Conservation (phyloP, 768 basidiomycete species). For the Psilocybe cyanescens region DNA sequence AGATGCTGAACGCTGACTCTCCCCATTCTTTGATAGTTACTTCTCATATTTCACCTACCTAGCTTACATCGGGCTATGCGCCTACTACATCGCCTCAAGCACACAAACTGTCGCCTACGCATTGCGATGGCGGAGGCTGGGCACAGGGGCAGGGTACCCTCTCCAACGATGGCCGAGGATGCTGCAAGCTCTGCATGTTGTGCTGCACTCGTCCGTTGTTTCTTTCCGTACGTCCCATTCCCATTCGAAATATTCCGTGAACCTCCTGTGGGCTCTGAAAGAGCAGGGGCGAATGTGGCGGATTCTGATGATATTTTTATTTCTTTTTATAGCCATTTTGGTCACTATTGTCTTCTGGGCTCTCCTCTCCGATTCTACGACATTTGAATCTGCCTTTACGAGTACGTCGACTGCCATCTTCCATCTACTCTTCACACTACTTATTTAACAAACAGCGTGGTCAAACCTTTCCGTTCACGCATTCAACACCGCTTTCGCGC, state of each 20-base stretch:
- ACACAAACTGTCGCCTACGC: conserved; percentile 55
- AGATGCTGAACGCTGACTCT: background rate
- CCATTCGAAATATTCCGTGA: background rate
- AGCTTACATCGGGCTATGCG: conserved; percentile 60
- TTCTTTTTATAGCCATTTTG: conserved; percentile 51
- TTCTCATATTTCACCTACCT: conserved; percentile 70
- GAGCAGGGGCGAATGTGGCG: too few species aligned
- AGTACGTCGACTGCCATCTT: conserved; percentile 33
- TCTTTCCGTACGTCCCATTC: conserved; percentile 37
- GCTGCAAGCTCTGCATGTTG: conserved; percentile 59
- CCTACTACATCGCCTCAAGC: conserved; percentile 65
- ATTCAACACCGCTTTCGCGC: conserved; percentile 57
- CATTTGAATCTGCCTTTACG: conserved; percentile 41
- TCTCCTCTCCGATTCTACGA: conserved; percentile 45
- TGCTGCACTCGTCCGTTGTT: conserved; percentile 52
- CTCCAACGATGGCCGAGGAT: conserved; percentile 61
- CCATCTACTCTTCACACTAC: background rate
- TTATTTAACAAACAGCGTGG: conserved; percentile 46
- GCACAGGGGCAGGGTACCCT: conserved; percentile 44
- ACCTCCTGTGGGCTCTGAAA: too few species aligned
- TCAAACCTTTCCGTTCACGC: conserved; percentile 62
- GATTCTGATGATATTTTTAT: background rate
- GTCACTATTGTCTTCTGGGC: conserved; percentile 70
- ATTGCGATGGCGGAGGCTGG: conserved; percentile 19
- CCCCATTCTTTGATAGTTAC: conserved; percentile 42